These are phyloP conservation scores for Xylariomycetidae sp. DNA, from an alignment of 2,329 filamentous ascomycete genomes.

Conservation along the genomic window DNA sequence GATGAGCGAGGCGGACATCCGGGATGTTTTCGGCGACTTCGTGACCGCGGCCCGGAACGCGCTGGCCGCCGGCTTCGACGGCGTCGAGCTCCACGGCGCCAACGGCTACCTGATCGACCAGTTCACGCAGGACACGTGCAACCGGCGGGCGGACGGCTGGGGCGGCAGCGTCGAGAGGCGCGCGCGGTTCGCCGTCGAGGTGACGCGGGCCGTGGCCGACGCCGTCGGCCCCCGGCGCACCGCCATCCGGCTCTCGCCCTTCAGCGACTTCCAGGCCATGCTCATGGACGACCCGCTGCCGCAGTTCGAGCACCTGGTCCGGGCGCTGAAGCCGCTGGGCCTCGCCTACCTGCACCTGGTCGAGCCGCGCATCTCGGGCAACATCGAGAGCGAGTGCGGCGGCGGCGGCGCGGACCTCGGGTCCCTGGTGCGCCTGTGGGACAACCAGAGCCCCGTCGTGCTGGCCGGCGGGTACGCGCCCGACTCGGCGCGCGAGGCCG, in stretches of 20 bases:
- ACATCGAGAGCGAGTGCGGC: constrained; percentile 32
- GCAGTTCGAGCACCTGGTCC: constrained; percentile 51
- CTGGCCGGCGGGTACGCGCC: constrained; percentile 39
- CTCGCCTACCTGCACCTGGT: constrained; percentile 56
- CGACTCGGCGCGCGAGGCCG: constrained; percentile 31
- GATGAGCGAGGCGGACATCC: constrained; percentile 64
- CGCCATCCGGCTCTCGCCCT: constrained; percentile 50
- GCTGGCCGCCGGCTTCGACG: constrained; percentile 62
- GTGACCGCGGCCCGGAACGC: constrained; percentile 51
- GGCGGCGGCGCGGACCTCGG: constrained; percentile 33
- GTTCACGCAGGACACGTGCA: constrained; percentile 51
- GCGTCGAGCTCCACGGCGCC: constrained; percentile 45
- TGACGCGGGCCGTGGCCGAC: constrained; percentile 44
- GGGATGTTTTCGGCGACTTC: constrained; percentile 57
- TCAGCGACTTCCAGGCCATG: constrained; percentile 54
- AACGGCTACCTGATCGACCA: constrained; percentile 52
- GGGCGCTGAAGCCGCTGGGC: constrained; percentile 43
- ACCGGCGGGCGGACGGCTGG: constrained; percentile 51
- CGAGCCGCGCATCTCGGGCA: constrained; percentile 44
- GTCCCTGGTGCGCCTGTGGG: constrained; percentile 41
- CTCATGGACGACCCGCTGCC: constrained; percentile 50
- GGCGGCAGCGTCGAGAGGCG: constrained; percentile 54
- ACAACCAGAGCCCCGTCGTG: constrained; percentile 38
- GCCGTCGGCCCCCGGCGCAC: constrained; percentile 47
- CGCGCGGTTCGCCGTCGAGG: constrained; percentile 47